These are phyloP conservation scores for Calocera viscosa DNA, from an alignment of 768 basidiomycete genomes.

Conservation along the genomic window DNA sequence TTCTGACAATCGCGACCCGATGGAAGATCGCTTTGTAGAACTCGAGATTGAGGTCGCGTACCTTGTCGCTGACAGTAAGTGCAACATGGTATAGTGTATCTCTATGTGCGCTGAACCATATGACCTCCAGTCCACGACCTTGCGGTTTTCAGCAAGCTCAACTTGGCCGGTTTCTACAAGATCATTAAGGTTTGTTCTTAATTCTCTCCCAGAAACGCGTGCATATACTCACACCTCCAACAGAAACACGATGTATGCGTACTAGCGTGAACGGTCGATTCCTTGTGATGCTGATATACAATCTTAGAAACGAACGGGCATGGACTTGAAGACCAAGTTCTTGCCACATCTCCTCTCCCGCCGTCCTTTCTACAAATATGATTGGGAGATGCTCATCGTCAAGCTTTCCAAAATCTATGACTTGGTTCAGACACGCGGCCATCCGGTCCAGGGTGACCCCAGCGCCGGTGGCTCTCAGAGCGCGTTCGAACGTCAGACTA, in stretches of 20 bases:
- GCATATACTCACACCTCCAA: constrained; percentile 2
- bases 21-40: constrained; percentile 74
- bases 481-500: constrained; percentile 96
- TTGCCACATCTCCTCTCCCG: constrained; percentile 84
- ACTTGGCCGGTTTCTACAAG: constrained; percentile 98
- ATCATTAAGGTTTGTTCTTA: constrained; percentile 62
- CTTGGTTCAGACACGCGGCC: constrained; percentile 86
- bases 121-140: constrained; percentile 64
- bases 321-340: constrained; percentile 73
- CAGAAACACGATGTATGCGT: constrained; percentile 83
- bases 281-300: background rate
- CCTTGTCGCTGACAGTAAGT: constrained; percentile 60
- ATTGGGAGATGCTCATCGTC: constrained; percentile 91
- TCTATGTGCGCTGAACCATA: background rate
- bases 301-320: constrained; percentile 78
- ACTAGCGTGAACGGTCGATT: background rate
- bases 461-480: constrained; percentile 91
- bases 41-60: constrained; percentile 91
- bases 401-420: constrained; percentile 92
- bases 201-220: background rate
- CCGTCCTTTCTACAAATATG: constrained; percentile 92
- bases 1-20: constrained; percentile 41
- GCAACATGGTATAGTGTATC: constrained; percentile 19
- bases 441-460: constrained; percentile 86
- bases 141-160: constrained; percentile 88